A percentile compares a stretch with the other conserved stretches of the same genome.
Evolutionary conservation across 352 stramenopile genomes (phyloP).

Genomic region (Phytopythium mirpurense): DNA sequence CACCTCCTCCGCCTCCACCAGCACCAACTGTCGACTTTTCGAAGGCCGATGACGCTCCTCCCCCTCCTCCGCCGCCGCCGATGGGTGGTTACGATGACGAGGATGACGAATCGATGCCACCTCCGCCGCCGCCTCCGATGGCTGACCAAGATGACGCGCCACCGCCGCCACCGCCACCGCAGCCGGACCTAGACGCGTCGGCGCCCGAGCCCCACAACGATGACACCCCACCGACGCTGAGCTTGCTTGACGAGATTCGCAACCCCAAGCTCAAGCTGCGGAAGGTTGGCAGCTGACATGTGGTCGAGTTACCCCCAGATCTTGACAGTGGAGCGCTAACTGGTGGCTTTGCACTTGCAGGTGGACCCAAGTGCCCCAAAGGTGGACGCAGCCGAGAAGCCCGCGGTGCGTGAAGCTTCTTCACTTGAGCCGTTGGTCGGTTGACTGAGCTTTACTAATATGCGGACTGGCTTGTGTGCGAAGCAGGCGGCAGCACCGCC

Average conservation of each 20-base stretch:
- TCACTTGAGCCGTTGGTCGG: background rate
- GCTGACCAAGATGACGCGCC: slow-evolving; percentile 32
- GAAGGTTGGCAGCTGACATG: slow-evolving; percentile 18
- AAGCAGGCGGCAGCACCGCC: slow-evolving; percentile 28
- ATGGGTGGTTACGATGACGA: slow-evolving; percentile 26
- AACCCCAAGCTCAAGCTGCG: slow-evolving; percentile 52
- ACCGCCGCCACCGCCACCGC: slow-evolving; percentile 37
- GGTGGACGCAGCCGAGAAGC: slow-evolving; percentile 22
- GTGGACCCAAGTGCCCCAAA: slow-evolving; percentile 29
- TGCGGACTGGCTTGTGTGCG: background rate
- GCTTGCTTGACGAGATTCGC: slow-evolving; percentile 57
- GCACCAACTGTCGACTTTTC: slow-evolving; percentile 55
- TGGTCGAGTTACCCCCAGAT: background rate
- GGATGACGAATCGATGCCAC: slow-evolving; percentile 39
- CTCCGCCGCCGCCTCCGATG: slow-evolving; percentile 37
- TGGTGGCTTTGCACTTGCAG: slow-evolving; percentile 10
- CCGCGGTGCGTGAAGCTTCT: slow-evolving; percentile 17
- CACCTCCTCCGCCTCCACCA: slow-evolving; percentile 57
- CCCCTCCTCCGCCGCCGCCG: slow-evolving; percentile 46
- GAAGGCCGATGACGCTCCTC: slow-evolving; percentile 33
- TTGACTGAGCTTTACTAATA: background rate
- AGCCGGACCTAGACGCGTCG: slow-evolving; percentile 16
- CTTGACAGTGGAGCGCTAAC: background rate
- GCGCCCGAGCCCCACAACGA: slow-evolving; percentile 25
- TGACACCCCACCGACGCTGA: slow-evolving; percentile 18